These are phyloP conservation scores for Pyricularia grisea DNA, from an alignment of 2,329 filamentous ascomycete species.

Conservation along the genomic window DNA sequence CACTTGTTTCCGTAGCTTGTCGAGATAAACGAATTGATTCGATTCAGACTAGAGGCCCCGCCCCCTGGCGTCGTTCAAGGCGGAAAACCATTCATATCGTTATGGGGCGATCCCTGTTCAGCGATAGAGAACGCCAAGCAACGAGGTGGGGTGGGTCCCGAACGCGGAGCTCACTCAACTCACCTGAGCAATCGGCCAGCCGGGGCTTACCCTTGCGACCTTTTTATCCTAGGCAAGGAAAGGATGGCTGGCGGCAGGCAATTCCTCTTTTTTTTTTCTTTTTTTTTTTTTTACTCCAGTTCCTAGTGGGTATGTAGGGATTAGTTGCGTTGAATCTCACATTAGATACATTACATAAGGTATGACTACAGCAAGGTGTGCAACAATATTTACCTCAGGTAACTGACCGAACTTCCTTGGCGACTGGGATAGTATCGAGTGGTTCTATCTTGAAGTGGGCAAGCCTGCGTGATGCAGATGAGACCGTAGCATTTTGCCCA, in stretches of 20 bases:
- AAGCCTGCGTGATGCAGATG: neutral
- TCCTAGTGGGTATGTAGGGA: neutral
- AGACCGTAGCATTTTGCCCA: too few relatives aligned
- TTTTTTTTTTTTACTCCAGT: too few relatives aligned
- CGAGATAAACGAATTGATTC: neutral
- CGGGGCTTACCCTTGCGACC: neutral
- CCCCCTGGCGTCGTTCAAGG: neutral
- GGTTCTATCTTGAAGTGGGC: neutral
- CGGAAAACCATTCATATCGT: too few relatives aligned
- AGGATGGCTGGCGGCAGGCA: neutral
- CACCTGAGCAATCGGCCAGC: neutral
- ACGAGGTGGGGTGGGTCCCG: neutral
- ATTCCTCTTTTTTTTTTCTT: neutral
- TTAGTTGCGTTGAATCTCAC: neutral
- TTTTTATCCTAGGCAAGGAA: neutral
- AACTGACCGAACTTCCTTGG: neutral
- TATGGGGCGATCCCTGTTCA: neutral
- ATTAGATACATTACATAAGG: neutral
- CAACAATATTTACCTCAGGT: neutral
- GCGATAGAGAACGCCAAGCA: neutral
- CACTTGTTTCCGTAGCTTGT: neutral
- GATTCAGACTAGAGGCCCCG: neutral
- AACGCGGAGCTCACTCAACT: neutral
- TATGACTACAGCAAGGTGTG: neutral
- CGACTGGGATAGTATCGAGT: neutral